These are phyloP conservation scores for Aquilaria sinensis DNA, from an alignment of 345 rosid genomes.

Conservation along the genomic window DNA sequence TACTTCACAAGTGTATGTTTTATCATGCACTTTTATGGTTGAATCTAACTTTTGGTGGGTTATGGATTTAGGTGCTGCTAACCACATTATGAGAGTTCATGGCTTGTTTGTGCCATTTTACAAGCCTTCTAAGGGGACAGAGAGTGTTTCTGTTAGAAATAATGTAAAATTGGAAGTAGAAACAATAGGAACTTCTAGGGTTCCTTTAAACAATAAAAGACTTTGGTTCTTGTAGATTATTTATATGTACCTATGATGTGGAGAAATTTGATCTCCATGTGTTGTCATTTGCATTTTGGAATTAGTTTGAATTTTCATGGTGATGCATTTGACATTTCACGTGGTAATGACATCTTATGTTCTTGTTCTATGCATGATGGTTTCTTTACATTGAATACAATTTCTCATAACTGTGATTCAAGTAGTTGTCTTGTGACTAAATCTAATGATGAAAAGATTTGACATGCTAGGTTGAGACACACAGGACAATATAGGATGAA, in stretches of 20 bases:
- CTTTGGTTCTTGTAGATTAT: neutral
- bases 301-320: neutral
- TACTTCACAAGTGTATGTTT: no score
- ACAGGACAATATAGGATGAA: neutral
- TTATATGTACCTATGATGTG: neutral
- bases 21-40: no score
- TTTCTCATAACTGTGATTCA: no score
- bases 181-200: neutral
- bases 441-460: neutral
- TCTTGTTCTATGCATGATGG: neutral
- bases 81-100: neutral
- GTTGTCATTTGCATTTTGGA: neutral
- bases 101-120: neutral
- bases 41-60: neutral
- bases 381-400: neutral
- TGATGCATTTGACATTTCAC: neutral
- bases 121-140: neutral
- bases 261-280: neutral
- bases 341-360: no score
- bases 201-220: neutral
- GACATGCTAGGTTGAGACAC: slow-evolving; percentile 1
- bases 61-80: neutral
- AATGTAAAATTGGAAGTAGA: neutral
- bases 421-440: neutral
- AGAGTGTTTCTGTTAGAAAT: no score